Evolutionary conservation across 345 rosid species (phyloP), one percentile per base, ranked within the genome.

Genomic region (Geranium rotundifolium): DNA sequence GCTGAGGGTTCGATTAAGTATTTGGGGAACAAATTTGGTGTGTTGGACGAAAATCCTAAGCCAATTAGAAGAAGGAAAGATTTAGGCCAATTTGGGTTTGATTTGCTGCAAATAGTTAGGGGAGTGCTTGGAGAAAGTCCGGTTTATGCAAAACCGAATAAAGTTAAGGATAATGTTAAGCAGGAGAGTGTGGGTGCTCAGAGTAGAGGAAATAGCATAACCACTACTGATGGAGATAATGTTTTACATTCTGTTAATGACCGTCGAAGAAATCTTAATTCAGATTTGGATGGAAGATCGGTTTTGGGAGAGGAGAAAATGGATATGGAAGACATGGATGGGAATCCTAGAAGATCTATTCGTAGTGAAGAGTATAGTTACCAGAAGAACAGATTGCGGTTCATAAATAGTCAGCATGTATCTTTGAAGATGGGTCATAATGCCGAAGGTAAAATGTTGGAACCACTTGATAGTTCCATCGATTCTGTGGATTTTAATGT

Each of bases 41-140:
- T 64, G 57, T 41, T 62, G 49, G 17, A 31, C 8, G 85, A 81
- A 70, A 76, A 70, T 5, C 75, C 39, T 59, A 83, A 76, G 59
- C 52, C 73, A 13, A 56, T 64, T 70, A 75, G 64, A 50, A 84
- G 62, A 63, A 77, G 62, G 70, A 76, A 78, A 63, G 84, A 77
- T 37, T 30, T 29, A 19, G 82, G 71, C 57, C 76, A 76, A 65
- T 69, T 60, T 16, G 71, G 77, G 65, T 63, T 73, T 67, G 70
- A 68, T 18, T 59, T 81, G 56, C 58, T 75, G 58, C 71, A 69
- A 5, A 68, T 70, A 67, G 2, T 83, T 54, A 82, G 73, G 46
- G 69, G 76, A 23, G 65, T 83, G 57, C 78, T 79, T 63, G 75
- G 80, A 19, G 69, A 70, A 66, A 81, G 71, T 64, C 27, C 18